Base-by-base conservation (phyloP, 192 early-diverging fungal species). In the Backusella mclennaniae region DNA sequence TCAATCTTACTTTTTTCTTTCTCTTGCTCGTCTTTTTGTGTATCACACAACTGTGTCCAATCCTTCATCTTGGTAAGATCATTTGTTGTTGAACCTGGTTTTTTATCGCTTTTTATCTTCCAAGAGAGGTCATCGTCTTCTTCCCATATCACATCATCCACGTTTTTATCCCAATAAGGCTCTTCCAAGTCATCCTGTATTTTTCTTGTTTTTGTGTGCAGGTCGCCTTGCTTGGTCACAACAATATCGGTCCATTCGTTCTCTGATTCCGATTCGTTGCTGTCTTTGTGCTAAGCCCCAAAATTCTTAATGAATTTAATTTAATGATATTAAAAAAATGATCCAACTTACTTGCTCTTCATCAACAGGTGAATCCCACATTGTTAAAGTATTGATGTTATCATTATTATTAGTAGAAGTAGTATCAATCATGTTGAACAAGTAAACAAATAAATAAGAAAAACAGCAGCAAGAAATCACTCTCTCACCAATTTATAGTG, bases 121-220 rank as follows among this genome's bases (percentile, higher is more conserved):
- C 56, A 63, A 14, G 26, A 9, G 26, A 14, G 26, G 23, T 63
- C 56, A 63, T 63, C 56, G 19, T n/a, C 46, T 11, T 63, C 56
- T 11, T 63, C 56, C 56, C 56, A 63, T 26, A 63, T 5, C 23
- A 63, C 12, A 63, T 49, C 23, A 49, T 71, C 70, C 0, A 44
- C 35, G 46, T 49, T 44, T 6, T 46, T 23, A 71, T 41, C 70
- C 70, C 70, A 71, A 7, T 31, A 5, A 17, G 70, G 70, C 2
- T 71, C 70, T 49, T 71, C 70, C 39, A 71, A 49, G 7, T 70
- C 69, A 70, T 70, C 69, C 11, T 38, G 38, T 39, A 70, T 70
- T 15, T 26, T 70, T 70, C 69, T 35, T 21, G 39, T 70, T 21
- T 38, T 39, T 70, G 69, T 70, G 23, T 23, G 36, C 14, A 70